phyloP scores from a whole-genome alignment of 1,284 basidiomycete genomes.

The Tilletia indica region DNA sequence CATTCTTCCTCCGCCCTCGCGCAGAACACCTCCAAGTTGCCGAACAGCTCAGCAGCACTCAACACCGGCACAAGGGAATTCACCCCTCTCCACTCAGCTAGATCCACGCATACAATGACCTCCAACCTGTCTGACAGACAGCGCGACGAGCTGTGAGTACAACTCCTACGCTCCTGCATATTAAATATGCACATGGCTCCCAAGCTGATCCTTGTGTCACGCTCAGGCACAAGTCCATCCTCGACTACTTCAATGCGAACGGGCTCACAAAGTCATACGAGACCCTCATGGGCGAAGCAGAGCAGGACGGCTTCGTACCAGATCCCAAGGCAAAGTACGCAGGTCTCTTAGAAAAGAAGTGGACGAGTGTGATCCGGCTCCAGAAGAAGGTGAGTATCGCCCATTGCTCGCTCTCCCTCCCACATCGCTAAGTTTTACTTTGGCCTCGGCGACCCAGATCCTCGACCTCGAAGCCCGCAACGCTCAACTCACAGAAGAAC shows the following conservation, averaged over 20 bases:
- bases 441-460: constrained; percentile 27
- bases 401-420: not conserved
- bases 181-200: not conserved
- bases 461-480: constrained; percentile 75
- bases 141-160: constrained; percentile 74
- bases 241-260: constrained; percentile 73
- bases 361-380: constrained; percentile 85
- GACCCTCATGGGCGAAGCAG: constrained; percentile 65
- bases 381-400: constrained; percentile 76
- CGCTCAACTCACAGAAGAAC: constrained; percentile 73
- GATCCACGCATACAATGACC: not conserved
- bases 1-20: no score
- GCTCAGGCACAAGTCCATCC: constrained; percentile 74
- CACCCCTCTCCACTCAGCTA: no score
- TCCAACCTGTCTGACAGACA: constrained; percentile 69
- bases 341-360: constrained; percentile 87
- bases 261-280: constrained; percentile 68
- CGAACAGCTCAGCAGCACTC: no score
- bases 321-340: constrained; percentile 79
- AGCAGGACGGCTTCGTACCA: constrained; percentile 67
- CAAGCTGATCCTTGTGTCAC: not conserved
- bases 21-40: no score
- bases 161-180: not conserved
- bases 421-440: not conserved
- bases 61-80: no score